Conservation (phyloP, 257 asterid genomes). For the Ilex aquifolium region DNA sequence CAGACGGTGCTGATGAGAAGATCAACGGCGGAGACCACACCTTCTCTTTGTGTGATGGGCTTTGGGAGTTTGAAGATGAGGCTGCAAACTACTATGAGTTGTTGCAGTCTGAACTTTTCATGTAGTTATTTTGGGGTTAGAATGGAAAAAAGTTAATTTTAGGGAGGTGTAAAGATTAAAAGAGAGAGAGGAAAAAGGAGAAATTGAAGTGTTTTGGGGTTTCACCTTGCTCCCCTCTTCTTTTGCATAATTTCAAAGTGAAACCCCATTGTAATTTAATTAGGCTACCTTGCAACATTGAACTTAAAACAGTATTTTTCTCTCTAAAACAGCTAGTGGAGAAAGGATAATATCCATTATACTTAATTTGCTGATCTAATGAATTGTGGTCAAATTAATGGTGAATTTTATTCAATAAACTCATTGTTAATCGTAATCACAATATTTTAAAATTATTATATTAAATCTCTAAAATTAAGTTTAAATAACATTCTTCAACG, state of each 20-base stretch:
- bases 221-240: background rate
- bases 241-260: background rate
- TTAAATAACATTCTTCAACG: too few relatives aligned
- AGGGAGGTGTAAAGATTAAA: conserved; percentile 8
- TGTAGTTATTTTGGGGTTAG: conserved; percentile 30
- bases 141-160: conserved; percentile 19
- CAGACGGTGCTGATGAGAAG: conserved; percentile 5
- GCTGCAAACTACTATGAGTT: conserved; percentile 46
- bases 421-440: too few relatives aligned
- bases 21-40: background rate
- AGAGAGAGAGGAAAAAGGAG: conserved; percentile 10
- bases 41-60: conserved; percentile 13
- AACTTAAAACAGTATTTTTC: too few relatives aligned
- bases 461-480: too few relatives aligned
- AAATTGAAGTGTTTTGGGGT: background rate
- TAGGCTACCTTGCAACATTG: too few relatives aligned
- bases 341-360: too few relatives aligned
- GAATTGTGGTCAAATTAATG: too few relatives aligned
- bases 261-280: too few relatives aligned
- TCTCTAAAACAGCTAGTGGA: too few relatives aligned
- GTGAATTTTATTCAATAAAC: too few relatives aligned
- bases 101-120: conserved; percentile 43
- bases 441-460: too few relatives aligned
- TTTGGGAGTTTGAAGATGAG: conserved; percentile 61
- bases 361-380: too few relatives aligned